Conservation (phyloP, 768 basidiomycete species). For the Pisolithus microcarpus region DNA sequence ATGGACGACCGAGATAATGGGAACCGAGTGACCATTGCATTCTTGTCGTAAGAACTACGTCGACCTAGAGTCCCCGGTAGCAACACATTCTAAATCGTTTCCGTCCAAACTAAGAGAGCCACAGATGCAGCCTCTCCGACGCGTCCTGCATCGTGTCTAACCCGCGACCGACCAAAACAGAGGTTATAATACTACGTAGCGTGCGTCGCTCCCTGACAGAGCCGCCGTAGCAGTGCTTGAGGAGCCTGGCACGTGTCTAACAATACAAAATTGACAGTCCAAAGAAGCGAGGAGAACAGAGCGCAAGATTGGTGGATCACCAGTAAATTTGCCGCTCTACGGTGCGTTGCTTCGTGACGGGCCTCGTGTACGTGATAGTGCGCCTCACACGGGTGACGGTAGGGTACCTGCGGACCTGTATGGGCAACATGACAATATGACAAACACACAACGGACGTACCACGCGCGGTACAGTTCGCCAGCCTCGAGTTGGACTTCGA, state of each 20-base stretch:
- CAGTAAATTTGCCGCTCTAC: constrained; percentile 73
- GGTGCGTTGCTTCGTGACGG: constrained; percentile 46
- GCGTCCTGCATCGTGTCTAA: constrained; percentile 17
- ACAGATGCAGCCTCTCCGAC: constrained; percentile 5
- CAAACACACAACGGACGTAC: constrained; percentile 26
- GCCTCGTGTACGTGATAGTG: constrained; percentile 55
- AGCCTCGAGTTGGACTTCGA: constrained; percentile 75
- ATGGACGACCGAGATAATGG: not conserved
- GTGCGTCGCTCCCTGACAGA: constrained; percentile 41
- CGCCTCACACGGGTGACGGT: constrained; percentile 71
- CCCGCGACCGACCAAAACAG: constrained; percentile 6
- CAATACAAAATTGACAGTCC: constrained; percentile 28
- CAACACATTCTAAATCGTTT: constrained; percentile 15
- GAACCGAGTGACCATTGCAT: constrained; percentile 6
- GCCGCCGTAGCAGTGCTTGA: constrained; percentile 39
- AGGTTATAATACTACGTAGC: constrained; percentile 13
- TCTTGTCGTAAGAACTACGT: constrained; percentile 4
- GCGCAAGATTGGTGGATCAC: constrained; percentile 31
- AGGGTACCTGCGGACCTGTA: constrained; percentile 50
- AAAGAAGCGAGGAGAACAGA: constrained; percentile 3
- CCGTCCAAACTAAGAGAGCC: constrained; percentile 3
- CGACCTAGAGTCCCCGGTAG: constrained; percentile 8
- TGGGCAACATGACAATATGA: constrained; percentile 1
- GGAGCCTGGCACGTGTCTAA: constrained; percentile 17
- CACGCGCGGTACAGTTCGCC: constrained; percentile 63